These are phyloP conservation scores for Nemania serpens DNA, from an alignment of 2,329 filamentous ascomycete genomes.

Conservation along the genomic window DNA sequence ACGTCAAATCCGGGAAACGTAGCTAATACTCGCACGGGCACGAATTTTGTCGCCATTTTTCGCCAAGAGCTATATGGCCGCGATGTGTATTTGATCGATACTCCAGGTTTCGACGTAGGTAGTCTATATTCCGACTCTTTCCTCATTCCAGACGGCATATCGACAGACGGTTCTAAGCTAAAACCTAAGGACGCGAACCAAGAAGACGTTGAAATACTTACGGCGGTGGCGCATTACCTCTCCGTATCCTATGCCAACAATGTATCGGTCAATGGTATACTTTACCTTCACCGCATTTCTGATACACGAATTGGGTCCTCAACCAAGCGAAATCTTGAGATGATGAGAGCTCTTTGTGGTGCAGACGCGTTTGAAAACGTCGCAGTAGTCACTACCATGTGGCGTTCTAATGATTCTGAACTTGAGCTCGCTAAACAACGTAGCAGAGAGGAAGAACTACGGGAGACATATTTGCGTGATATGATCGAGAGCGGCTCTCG, in stretches of 20 bases:
- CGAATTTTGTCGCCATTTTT: slow-evolving; percentile 14
- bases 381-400: slow-evolving; percentile 13
- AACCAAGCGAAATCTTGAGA: slow-evolving; percentile 9
- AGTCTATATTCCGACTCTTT: neutral
- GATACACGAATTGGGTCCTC: slow-evolving; percentile 14
- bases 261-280: slow-evolving; percentile 12
- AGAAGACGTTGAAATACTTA: slow-evolving; percentile 13
- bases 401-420: neutral
- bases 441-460: slow-evolving; percentile 11
- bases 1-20: neutral
- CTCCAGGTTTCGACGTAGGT: neutral
- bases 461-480: slow-evolving; percentile 2
- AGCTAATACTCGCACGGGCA: neutral
- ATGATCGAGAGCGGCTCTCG: slow-evolving; percentile 2
- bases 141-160: neutral
- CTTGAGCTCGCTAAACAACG: slow-evolving; percentile 3
- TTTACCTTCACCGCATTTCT: slow-evolving; percentile 19
- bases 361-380: slow-evolving; percentile 16
- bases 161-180: neutral
- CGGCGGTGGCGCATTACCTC: slow-evolving; percentile 15
- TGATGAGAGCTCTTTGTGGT: slow-evolving; percentile 18
- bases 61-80: neutral
- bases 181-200: slow-evolving; percentile 8
- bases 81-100: too few species aligned
- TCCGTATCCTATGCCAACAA: slow-evolving; percentile 16